Base-by-base conservation (phyloP, 768 basidiomycete species). In the Hygrocybe coccinea region DNA sequence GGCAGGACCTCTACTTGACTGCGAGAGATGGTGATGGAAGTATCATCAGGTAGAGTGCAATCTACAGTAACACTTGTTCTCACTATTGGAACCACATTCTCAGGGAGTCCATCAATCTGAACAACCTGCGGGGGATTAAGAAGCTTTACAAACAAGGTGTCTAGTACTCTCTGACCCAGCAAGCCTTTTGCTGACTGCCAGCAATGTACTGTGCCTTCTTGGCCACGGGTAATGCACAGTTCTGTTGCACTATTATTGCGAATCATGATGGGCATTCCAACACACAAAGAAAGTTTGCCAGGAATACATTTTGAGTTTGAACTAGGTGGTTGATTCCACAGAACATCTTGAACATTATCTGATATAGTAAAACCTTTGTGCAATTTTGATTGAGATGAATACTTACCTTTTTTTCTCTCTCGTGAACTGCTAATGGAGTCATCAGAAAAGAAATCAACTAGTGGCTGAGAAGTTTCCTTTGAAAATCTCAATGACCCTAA, bases 401-500 rank as follows among this genome's bases (percentile, higher is more conserved):
- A 10, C 12, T 14, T 29, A 14, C 12, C 2, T 25, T 12, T 29
- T n/a, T 7, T 14, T 8, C 29, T 29, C 29, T 15, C n/a, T 36
- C 25, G n/a, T 8, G 29, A 25, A 29, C 29, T 29, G 3, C 22
- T 11, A 33, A 55, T 41, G 6, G 35, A 36, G 48, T 71, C 69
- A 15, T 61, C 57, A 5, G 67, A 67, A 55, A 57, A 68, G 39
- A 71, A 70, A 17, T 63, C 47, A 4, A 34, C 36, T 0, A 73
- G 46, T 1, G 3, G 3, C 29, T 29, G 29, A 22, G 15, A 56
- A 69, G 69, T 66, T 21, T 75, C 73, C 15, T 34, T 9, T 3
- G 75, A 69, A 67, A 74, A 78, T 15, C 67, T 55, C 11, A 50
- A 8, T 15, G 52, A 35, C 1, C 72, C 72, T 1, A 70, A 4